Evolutionary conservation across 2,329 filamentous ascomycete genomes (phyloP).

Genomic region (Mycosphaerella sp.): DNA sequence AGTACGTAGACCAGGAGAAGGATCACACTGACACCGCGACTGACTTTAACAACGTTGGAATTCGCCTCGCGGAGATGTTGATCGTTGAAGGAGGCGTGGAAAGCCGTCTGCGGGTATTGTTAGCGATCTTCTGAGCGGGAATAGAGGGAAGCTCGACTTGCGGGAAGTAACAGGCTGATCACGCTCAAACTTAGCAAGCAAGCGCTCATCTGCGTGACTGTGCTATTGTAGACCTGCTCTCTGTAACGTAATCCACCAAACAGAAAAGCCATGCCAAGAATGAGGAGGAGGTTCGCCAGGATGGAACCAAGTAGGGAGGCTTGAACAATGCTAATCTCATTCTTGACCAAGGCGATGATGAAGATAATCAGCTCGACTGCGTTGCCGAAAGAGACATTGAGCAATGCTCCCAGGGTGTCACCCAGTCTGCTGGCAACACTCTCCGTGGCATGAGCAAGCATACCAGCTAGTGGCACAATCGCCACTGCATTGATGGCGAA

Average conservation of each 20-base stretch:
- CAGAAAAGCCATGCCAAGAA: slow-evolving; percentile 87
- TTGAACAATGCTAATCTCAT: slow-evolving; percentile 86
- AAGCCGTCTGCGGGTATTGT: slow-evolving; percentile 60
- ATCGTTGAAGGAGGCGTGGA: slow-evolving; percentile 71
- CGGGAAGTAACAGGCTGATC: slow-evolving; percentile 77
- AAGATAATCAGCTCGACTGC: slow-evolving; percentile 50
- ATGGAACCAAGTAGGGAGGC: slow-evolving; percentile 86
- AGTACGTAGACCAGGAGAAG: slow-evolving; percentile 74
- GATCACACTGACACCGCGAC: slow-evolving; percentile 81
- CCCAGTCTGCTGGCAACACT: slow-evolving; percentile 44
- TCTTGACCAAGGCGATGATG: slow-evolving; percentile 70
- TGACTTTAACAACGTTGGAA: slow-evolving; percentile 69
- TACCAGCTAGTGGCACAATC: slow-evolving; percentile 46
- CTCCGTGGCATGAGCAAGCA: slow-evolving; percentile 46
- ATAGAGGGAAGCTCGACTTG: slow-evolving; percentile 36
- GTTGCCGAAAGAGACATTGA: slow-evolving; percentile 49
- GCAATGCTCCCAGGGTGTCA: slow-evolving; percentile 45
- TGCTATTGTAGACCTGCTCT: slow-evolving; percentile 94
- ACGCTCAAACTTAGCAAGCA: slow-evolving; percentile 86
- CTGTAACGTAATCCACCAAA: slow-evolving; percentile 77
- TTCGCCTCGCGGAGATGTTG: slow-evolving; percentile 52
- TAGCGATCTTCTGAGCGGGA: slow-evolving; percentile 3
- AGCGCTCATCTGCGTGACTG: slow-evolving; percentile 92
- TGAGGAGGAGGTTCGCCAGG: slow-evolving; percentile 77
- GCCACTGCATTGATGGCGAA: slow-evolving; percentile 49